Evolutionary conservation across 2,329 filamentous ascomycete genomes (phyloP).

Genomic region (Xylaria sp.): DNA sequence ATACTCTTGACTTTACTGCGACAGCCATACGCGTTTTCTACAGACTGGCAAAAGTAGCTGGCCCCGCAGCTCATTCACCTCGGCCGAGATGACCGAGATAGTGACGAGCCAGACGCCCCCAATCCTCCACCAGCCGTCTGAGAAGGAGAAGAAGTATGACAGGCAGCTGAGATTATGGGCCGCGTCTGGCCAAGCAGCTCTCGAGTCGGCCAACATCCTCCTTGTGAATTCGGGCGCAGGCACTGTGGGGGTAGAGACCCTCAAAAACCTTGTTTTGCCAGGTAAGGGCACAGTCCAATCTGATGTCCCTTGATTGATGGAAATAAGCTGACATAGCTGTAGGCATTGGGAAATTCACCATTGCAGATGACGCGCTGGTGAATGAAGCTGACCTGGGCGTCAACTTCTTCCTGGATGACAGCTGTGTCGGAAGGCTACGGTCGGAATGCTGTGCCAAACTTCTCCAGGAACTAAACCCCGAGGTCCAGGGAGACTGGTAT

Average conservation of each 20-base stretch:
- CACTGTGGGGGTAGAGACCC: constrained; percentile 82
- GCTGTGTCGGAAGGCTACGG: constrained; percentile 73
- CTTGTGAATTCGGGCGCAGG: constrained; percentile 87
- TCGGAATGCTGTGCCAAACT: constrained; percentile 77
- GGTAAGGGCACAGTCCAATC: constrained; percentile 48
- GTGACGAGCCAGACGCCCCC: constrained; percentile 50
- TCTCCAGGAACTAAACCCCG: constrained; percentile 87
- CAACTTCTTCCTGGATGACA: constrained; percentile 93
- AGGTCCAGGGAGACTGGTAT: constrained; percentile 78
- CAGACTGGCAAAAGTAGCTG: background rate
- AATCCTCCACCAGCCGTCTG: constrained; percentile 56
- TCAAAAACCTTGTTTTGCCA: constrained; percentile 97
- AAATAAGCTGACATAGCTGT: constrained; percentile 25
- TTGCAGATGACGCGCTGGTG: constrained; percentile 81
- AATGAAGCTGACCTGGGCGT: constrained; percentile 83
- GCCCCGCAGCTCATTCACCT: background rate
- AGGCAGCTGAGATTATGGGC: constrained; percentile 95
- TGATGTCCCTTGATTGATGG: background rate
- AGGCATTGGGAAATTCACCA: constrained; percentile 89
- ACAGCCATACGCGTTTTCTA: background rate
- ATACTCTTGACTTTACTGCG: background rate
- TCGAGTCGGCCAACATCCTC: constrained; percentile 90
- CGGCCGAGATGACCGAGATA: constrained; percentile 47
- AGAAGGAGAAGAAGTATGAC: constrained; percentile 82
- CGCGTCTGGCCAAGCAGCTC: constrained; percentile 83